These are phyloP conservation scores for Nosema muscidifuracis DNA, from an alignment of 371 early-diverging fungal species.

Conservation along the genomic window DNA sequence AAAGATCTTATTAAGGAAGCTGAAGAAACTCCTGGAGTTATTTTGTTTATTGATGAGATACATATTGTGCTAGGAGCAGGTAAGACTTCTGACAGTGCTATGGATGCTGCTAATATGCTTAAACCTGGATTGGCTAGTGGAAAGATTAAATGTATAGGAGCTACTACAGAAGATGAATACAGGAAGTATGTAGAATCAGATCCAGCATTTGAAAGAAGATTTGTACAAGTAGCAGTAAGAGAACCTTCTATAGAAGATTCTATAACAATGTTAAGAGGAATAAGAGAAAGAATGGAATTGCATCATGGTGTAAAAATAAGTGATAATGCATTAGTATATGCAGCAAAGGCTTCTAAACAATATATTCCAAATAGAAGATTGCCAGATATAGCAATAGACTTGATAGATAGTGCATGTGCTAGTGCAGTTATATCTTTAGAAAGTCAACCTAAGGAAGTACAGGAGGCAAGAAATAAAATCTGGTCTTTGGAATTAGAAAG, in stretches of 20 bases:
- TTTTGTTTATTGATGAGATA: conserved; percentile 96
- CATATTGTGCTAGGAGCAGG: conserved; percentile 80
- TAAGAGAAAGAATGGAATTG: conserved; percentile 73
- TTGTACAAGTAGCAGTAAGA: conserved; percentile 71
- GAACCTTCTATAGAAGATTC: conserved; percentile 77
- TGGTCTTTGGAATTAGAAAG: conserved; percentile 63
- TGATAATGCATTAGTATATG: conserved; percentile 72
- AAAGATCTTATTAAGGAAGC: conserved; percentile 90
- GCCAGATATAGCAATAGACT: conserved; percentile 80
- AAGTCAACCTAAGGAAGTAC: conserved; percentile 71
- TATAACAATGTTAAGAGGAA: conserved; percentile 73
- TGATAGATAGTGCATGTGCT: conserved; percentile 78
- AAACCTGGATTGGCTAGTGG: conserved; percentile 77
- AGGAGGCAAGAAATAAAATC: conserved; percentile 65
- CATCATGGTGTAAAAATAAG: conserved; percentile 76
- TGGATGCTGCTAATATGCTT: conserved; percentile 77
- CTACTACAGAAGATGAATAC: conserved; percentile 78
- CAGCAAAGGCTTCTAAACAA: conserved; percentile 70
- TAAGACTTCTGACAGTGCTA: conserved; percentile 71
- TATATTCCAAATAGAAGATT: conserved; percentile 73
- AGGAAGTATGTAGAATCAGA: conserved; percentile 74
- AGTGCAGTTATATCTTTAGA: conserved; percentile 72
- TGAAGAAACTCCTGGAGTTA: conserved; percentile 75
- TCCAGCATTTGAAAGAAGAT: conserved; percentile 75
- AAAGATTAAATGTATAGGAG: conserved; percentile 72